Conservation (phyloP, 75 land plant genomes). For the Pseudotsuga menziesii region DNA sequence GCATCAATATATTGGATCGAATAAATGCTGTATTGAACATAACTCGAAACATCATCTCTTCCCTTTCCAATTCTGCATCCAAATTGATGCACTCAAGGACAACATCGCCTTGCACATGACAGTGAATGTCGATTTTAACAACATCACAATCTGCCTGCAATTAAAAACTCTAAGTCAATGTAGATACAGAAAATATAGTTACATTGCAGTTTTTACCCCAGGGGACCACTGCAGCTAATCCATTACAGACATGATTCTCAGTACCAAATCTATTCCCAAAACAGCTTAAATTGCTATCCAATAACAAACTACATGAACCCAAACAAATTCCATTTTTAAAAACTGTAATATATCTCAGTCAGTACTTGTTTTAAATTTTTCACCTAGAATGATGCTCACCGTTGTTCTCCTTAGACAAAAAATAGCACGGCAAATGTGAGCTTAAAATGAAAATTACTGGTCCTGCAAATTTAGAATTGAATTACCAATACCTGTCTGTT, state of each 20-base stretch:
- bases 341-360: neutral
- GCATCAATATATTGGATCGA: slow-evolving; percentile 53
- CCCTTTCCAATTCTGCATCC: slow-evolving; percentile 38
- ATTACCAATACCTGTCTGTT: slow-evolving; percentile 44
- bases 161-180: neutral
- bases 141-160: slow-evolving; percentile 57
- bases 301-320: neutral
- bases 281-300: neutral
- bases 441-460: neutral
- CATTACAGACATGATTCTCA: neutral
- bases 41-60: slow-evolving; percentile 79
- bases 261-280: slow-evolving; percentile 2
- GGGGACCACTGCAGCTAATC: neutral
- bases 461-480: neutral
- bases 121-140: slow-evolving; percentile 52
- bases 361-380: neutral
- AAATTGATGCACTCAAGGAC: slow-evolving; percentile 71
- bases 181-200: neutral
- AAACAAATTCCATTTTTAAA: neutral
- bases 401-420: neutral
- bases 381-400: slow-evolving; percentile 3
- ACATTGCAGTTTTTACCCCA: neutral
- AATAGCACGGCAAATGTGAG: neutral
- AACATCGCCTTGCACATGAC: slow-evolving; percentile 80
- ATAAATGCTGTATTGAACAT: slow-evolving; percentile 86